Evolutionary conservation across 1,284 basidiomycete species (phyloP), one percentile per base, ranked within the genome.

Genomic region (Boletus hoseneyae): DNA sequence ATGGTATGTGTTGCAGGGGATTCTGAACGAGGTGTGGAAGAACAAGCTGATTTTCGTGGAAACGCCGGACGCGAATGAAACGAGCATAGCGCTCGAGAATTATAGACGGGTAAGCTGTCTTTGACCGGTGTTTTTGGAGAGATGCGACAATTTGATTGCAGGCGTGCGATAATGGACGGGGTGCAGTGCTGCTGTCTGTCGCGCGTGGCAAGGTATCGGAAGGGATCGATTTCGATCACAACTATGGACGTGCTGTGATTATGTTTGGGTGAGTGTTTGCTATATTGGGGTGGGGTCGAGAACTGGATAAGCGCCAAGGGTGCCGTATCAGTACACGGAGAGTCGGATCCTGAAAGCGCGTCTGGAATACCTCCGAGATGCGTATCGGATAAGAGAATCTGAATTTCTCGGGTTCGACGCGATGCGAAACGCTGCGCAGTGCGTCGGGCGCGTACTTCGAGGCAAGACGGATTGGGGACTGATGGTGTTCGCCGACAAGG

Each of bases 181-280:
- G 97, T 0, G 97, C 97, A 7, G 95, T 99, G 35, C 74, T 99
- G 36, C 77, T 99, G 19, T 98, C 96, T 19, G 97, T 99, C 39
- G 97, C 97, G 18, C 85, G 97, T 77, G 97, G 97, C 7, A 99
- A 99, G 70, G 97, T 99, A 0, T 99, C 97, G 0, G 97, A 99
- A 73, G 97, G 97, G 6, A 99, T 99, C 65, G 97, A 99, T 83
- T 99, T 99, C 65, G 97, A 99, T 69, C 97, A 99, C 70, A 96
- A 97, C 67, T 99, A 99, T 66, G 97, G 97, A 7, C 83, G 97
- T 48, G 97, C 97, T 57, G 97, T 99, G 64, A 93, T 99, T 69
- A 99, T 99, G 97, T 99, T 99, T 73, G 97, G 93, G 91, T 93
- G 65, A 37, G 64, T 62, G 50, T 4, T 18, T 35, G 6, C 23